phyloP scores from a whole-genome alignment of 2,329 filamentous ascomycete species.

The Elsinoe ampelina region DNA sequence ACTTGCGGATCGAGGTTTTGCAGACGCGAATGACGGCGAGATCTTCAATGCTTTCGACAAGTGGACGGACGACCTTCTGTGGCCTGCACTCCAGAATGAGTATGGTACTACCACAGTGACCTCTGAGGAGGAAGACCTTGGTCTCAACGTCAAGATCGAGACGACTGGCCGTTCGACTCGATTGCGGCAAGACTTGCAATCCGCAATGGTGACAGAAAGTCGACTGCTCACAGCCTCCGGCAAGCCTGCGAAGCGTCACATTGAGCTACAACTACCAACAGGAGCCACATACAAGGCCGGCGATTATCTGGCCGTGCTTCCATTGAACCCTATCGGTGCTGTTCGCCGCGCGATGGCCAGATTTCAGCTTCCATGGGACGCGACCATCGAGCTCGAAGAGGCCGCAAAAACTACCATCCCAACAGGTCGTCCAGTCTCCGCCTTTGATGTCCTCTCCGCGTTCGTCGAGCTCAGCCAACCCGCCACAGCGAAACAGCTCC shows the following conservation, averaged over 20 bases:
- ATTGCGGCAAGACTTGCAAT: conserved; percentile 54
- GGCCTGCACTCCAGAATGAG: conserved; percentile 40
- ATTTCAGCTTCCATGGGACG: conserved; percentile 62
- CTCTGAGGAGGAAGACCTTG: conserved; percentile 14
- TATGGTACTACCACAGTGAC: conserved; percentile 22
- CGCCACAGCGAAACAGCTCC: conserved; percentile 55
- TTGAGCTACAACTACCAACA: conserved; percentile 36
- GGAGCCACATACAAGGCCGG: conserved; percentile 57
- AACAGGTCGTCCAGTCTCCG: conserved; percentile 50
- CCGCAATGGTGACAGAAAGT: conserved; percentile 50
- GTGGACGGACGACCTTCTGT: conserved; percentile 54
- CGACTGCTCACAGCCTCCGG: conserved; percentile 42
- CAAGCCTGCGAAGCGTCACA: conserved; percentile 48
- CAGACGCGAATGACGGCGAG: conserved; percentile 54
- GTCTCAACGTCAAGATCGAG: conserved; percentile 18
- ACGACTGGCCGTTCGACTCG: conserved; percentile 41
- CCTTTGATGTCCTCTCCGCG: conserved; percentile 54
- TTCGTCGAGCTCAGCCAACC: conserved; percentile 67
- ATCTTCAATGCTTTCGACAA: conserved; percentile 60
- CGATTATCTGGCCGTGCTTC: conserved; percentile 59
- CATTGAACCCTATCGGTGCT: conserved; percentile 55
- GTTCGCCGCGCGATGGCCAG: conserved; percentile 54
- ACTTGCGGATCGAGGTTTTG: conserved; percentile 44
- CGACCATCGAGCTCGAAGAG: conserved; percentile 30
- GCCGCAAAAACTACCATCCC: conserved; percentile 61